Evolutionary conservation across 2,329 filamentous ascomycete genomes (phyloP).

Genomic region (Aurifilum marmelostoma): DNA sequence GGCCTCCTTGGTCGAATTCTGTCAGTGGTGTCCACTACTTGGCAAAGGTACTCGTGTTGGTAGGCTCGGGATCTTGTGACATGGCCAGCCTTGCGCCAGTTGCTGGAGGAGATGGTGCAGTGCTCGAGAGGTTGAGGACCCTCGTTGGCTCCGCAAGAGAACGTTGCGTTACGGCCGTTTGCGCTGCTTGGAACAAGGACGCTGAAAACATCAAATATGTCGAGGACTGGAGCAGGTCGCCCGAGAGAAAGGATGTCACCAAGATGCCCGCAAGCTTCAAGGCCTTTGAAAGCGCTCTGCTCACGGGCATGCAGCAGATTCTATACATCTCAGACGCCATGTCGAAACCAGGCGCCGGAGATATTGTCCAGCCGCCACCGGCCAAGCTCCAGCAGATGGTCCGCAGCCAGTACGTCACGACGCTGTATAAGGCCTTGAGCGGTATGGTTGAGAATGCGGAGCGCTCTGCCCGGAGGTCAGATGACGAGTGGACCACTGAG

Average conservation of each 20-base stretch:
- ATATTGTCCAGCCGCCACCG: conserved; percentile 83
- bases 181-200: conserved; percentile 90
- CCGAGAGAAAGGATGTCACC: conserved; percentile 83
- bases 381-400: conserved; percentile 90
- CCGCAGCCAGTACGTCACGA: conserved; percentile 87
- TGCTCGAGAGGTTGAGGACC: conserved; percentile 72
- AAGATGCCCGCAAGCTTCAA: conserved; percentile 87
- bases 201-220: conserved; percentile 90
- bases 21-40: conserved; percentile 91
- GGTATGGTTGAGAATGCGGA: conserved; percentile 98
- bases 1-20: conserved; percentile 91
- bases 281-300: conserved; percentile 79
- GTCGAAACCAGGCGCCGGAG: conserved; percentile 70
- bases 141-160: conserved; percentile 82
- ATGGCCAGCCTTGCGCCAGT: conserved; percentile 77
- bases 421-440: conserved; percentile 89
- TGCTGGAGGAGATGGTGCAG: conserved; percentile 54
- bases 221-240: conserved; percentile 88
- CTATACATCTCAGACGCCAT: conserved; percentile 88
- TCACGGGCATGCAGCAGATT: conserved; percentile 91
- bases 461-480: conserved; percentile 65
- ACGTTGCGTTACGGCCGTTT: conserved; percentile 81
- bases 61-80: conserved; percentile 86
- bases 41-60: conserved; percentile 75
- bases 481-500: conserved; percentile 63